Base-by-base conservation (phyloP, 2,329 filamentous ascomycete genomes). In the Cordyceps militaris region DNA sequence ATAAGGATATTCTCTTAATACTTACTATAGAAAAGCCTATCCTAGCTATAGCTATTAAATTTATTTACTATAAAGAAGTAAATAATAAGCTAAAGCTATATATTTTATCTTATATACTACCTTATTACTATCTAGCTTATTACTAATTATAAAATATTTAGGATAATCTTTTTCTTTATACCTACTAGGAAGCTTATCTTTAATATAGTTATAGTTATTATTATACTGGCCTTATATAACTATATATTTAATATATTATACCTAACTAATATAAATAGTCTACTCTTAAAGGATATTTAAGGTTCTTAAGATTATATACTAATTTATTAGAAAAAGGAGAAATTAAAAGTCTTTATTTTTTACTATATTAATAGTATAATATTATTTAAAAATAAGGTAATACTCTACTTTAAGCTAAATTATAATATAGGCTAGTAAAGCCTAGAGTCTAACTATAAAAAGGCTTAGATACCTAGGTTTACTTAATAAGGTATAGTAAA, bases 1-100 rank as follows among this genome's bases (percentile, higher is more conserved):
- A 70, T 46, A 51, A 70, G 59, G 67, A 70, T 23, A 67, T 70
- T 23, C 42, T 55, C 7, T 57, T 71, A n/a, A 68, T 69, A 30
- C 62, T 71, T 24, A 44, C 60, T 2, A 68, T 63, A 3, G 58
- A 62, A 42, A 21, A 46, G 28, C 61, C 53, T 19, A 55, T 67
- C 1, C 56, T 62, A 14, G 61, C 62, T 1, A 71, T 71, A 49
- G 62, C 66, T 4, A 61, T 71, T 16, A 69, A 67, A 58, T 68
- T 69, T 24, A 65, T 68, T 23, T 36, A 70, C 49, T 51, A 70
- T 30, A 71, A 71, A 47, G 63, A 65, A 16, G 60, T 60, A 28
- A 47, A 71, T 13, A 66, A 65, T 3, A 67, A 66, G 53, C 67
- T 61, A 6, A 70, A 65, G 58, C 69, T 61, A 57, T 71, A 59